Evolutionary conservation across 768 basidiomycete genomes (phyloP), one percentile per base, ranked within the genome.

Genomic region (Tricholoma flavovirens): DNA sequence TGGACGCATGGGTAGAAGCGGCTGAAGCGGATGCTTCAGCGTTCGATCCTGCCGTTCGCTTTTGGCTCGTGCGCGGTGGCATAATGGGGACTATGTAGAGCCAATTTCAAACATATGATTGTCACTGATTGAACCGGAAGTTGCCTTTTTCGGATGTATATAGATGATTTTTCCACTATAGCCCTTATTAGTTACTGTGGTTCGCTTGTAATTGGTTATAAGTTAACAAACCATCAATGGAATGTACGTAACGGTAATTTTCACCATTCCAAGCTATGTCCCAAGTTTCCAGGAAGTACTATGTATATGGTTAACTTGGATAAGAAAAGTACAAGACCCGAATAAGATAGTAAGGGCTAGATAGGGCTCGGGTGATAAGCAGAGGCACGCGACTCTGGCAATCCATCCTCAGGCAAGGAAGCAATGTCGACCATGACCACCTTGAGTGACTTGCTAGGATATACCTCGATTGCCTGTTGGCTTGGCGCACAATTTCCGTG

Each of bases 401-500:
- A 42, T 10, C 15, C 35, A 15, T 38, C 45, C 45, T 10, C 32
- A 32, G 15, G 33, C 36, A 32, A 26, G 35, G 43, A 24, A 32
- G 38, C 32, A 43, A 50, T 51, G 48, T 51, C 35, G 42, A 51
- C 42, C n/a, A 43, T 43, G 32, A 5, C 19, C 40, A 66, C 70
- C 35, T 56, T 83, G 62, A 90, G 88, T 72, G 83, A 87, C 56
- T 53, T 84, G 42, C 66, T 90, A 40, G 91, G 90, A 9, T 86
- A 86, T 60, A 64, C 75, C 2, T 92, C 88, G 21, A 88, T 93
- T 60, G 74, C 66, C 21, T 89, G 82, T 69, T 94, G 93, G 93
- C 71, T 95, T 2, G 82, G 88, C 10, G 93, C 93, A 2, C 93
- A 94, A 68, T 84, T 92, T 64, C 93, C 93, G 88, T 93, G 69